Percentiles rank a stretch among this genome's conserved stretches.
Evolutionary conservation across 768 basidiomycete species (phyloP).

Genomic region (Clathrus columnatus): DNA sequence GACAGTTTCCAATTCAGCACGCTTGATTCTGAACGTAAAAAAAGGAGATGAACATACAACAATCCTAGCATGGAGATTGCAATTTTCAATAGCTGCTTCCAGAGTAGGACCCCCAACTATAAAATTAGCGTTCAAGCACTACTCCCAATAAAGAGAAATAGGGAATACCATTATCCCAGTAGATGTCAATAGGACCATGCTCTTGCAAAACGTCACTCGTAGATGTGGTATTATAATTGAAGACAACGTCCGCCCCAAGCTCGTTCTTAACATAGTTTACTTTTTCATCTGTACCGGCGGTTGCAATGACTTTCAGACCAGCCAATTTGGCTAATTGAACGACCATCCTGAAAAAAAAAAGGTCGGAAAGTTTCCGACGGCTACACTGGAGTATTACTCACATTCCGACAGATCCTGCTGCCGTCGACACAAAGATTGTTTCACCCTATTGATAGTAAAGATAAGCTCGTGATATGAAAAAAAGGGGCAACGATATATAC

Average conservation of each 20-base stretch:
- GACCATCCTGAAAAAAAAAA: constrained; percentile 19
- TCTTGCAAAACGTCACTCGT: constrained; percentile 42
- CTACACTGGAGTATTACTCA: neutral
- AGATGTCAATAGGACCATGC: constrained; percentile 52
- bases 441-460: constrained; percentile 19
- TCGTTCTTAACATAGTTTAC: constrained; percentile 44
- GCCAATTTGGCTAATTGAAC: constrained; percentile 35
- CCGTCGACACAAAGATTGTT: constrained; percentile 28
- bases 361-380: neutral
- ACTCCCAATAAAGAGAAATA: neutral
- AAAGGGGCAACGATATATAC: neutral
- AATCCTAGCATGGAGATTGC: constrained; percentile 39
- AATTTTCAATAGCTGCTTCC: constrained; percentile 43
- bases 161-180: constrained; percentile 13
- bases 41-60: constrained; percentile 23
- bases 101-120: constrained; percentile 49
- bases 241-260: constrained; percentile 59
- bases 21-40: neutral
- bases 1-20: neutral
- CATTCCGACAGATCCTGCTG: constrained; percentile 27
- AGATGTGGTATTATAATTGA: constrained; percentile 62
- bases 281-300: constrained; percentile 68
- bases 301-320: constrained; percentile 57
- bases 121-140: neutral
- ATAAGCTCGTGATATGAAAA: neutral